Evolutionary conservation across 2,329 filamentous ascomycete species (phyloP), one percentile per base, ranked within the genome.

Genomic region (Neonectria punicea): DNA sequence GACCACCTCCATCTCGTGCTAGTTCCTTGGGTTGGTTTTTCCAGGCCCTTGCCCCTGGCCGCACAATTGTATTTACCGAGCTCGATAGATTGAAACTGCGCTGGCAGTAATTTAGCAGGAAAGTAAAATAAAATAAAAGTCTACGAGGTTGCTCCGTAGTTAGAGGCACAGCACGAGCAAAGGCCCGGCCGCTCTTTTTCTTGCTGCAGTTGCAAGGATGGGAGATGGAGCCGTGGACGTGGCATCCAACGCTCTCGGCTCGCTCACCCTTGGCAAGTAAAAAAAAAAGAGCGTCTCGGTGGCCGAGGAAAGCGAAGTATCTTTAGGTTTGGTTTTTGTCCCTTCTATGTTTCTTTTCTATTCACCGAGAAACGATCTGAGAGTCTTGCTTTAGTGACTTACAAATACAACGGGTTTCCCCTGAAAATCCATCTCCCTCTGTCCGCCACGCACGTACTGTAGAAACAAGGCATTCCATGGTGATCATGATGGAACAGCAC

Each of bases 181-280:
- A 39, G n/a, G 25, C 46, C 47, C 30, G 39, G 14, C 50, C 50
- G 50, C 22, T 5, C 5, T 25, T 5, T 25, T 25, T 25, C 25
- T 39, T 20, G 30, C 53, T 58, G 50, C 54, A 47, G 39, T 47
- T 54, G 34, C 61, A 63, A 50, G 61, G 61, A 62, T 57, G 36
- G 28, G 32, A 18, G 46, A 56, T 62, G 60, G 49, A 53, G 53
- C 60, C 20, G 49, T 34, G 34, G 55, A 63, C 61, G 61, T 59
- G 61, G 50, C 61, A 63, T 59, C 25, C 61, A 56, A 46, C 55
- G 34, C 51, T 39, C 36, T 55, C 53, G 50, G 51, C 56, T 50
- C 56, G 11, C 32, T 36, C 34, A 22, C 25, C 14, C 50, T 53
- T 50, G 34, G 56, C 43, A 49, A 6, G 25, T 22, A 22, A 25